Evolutionary conservation across 495 filamentous ascomycete species (phyloP).

Genomic region (Annulohypoxylon stygium): DNA sequence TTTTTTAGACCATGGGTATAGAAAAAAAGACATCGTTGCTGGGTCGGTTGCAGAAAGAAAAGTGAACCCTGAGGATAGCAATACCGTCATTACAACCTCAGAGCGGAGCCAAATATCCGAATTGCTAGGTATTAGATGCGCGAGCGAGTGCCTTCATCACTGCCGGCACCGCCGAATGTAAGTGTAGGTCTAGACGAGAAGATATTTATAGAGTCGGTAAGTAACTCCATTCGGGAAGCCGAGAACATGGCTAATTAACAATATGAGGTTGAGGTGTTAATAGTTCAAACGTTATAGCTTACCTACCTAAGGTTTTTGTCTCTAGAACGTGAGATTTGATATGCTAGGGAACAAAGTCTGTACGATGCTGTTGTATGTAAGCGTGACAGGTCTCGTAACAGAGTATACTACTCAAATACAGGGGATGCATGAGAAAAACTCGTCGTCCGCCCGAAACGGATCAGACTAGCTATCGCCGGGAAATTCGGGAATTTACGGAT

Average conservation of each 20-base stretch:
- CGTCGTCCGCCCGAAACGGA: conserved; percentile 3
- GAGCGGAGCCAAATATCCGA: conserved; percentile 33
- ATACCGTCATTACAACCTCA: conserved; percentile 14
- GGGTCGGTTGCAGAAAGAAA: not conserved
- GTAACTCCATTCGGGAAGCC: conserved; percentile 1
- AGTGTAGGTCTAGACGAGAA: conserved; percentile 2
- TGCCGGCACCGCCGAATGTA: conserved; percentile 22
- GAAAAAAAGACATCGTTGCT: not conserved
- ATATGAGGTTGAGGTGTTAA: not conserved
- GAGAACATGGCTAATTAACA: conserved; percentile 5
- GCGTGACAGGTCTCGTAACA: not conserved
- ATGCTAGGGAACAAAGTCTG: not conserved
- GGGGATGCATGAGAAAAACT: not conserved
- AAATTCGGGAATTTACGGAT: conserved; percentile 36
- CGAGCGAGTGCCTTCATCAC: conserved; percentile 24
- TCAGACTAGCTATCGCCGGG: conserved; percentile 16
- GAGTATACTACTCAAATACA: not conserved
- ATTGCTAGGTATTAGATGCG: conserved; percentile 7
- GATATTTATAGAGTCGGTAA: conserved; percentile 15
- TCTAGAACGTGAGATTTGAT: not conserved
- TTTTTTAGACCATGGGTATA: conserved; percentile 2
- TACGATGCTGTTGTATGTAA: not conserved
- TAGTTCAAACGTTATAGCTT: not conserved
- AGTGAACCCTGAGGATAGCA: conserved; percentile 1
- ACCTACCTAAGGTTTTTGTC: not conserved